Conservation (phyloP, 768 basidiomycete genomes). For the Fibroporia radiculosa region DNA sequence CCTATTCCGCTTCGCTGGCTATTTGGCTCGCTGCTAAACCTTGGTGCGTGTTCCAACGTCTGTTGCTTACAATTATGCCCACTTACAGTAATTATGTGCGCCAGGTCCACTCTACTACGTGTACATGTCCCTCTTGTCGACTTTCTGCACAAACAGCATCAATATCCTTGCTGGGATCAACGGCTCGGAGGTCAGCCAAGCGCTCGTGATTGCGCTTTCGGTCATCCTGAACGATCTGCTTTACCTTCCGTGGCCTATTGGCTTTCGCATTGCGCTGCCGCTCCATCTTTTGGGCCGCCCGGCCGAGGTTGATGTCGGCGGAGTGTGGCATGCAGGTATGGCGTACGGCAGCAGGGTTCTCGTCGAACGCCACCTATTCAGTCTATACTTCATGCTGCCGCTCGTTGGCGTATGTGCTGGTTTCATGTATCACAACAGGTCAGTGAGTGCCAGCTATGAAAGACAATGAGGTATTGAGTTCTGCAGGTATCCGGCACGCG, state of each 20-base stretch:
- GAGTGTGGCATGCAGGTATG: constrained; percentile 79
- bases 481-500: constrained; percentile 88
- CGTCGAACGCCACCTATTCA: constrained; percentile 90
- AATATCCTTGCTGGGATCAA: constrained; percentile 98
- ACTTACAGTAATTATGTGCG: constrained; percentile 2
- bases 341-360: constrained; percentile 79
- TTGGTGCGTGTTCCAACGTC: constrained; percentile 51
- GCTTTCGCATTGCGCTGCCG: constrained; percentile 66
- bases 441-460: too few relatives aligned
- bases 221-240: constrained; percentile 89
- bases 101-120: constrained; percentile 90
- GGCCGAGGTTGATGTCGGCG: constrained; percentile 66
- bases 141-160: constrained; percentile 96
- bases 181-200: constrained; percentile 91
- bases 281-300: constrained; percentile 59
- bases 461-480: too few relatives aligned
- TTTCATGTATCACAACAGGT: constrained; percentile 97
- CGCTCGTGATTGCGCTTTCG: constrained; percentile 84
- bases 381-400: constrained; percentile 95
- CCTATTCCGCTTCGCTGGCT: constrained; percentile 73
- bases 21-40: constrained; percentile 74
- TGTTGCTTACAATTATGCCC: not conserved
- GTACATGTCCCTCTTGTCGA: constrained; percentile 94
- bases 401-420: constrained; percentile 85
- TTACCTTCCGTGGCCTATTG: constrained; percentile 85